These are phyloP conservation scores for Rhodotorula mucilaginosa DNA, from an alignment of 1,284 basidiomycete genomes.

Conservation along the genomic window DNA sequence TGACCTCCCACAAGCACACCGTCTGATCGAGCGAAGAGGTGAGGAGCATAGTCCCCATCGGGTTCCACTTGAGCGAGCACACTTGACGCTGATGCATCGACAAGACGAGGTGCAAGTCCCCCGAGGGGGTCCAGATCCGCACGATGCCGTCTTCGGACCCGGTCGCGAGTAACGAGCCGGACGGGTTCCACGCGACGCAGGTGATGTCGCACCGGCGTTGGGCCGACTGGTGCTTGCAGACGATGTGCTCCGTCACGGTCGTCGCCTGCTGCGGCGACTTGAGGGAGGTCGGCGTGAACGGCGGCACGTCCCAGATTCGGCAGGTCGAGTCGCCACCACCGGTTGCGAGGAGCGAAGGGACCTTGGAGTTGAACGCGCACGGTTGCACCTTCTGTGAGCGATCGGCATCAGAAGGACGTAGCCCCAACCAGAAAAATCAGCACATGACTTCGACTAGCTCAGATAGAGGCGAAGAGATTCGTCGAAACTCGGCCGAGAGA, in stretches of 20 bases:
- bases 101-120: constrained; percentile 44
- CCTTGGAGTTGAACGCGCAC: constrained; percentile 71
- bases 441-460: too few relatives aligned
- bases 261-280: constrained; percentile 24
- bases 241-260: constrained; percentile 57
- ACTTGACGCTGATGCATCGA: constrained; percentile 45
- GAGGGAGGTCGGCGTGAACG: constrained; percentile 33
- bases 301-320: constrained; percentile 69
- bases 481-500: background rate
- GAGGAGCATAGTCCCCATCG: constrained; percentile 40
- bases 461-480: too few relatives aligned
- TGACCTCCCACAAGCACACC: constrained; percentile 44
- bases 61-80: constrained; percentile 41
- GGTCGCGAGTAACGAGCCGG: constrained; percentile 52
- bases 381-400: constrained; percentile 67
- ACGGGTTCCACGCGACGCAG: constrained; percentile 70
- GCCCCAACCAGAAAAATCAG: too few relatives aligned
- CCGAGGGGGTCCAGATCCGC: constrained; percentile 57
- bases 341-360: constrained; percentile 64
- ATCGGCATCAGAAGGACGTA: too few relatives aligned
- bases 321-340: constrained; percentile 75
- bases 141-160: constrained; percentile 60
- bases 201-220: constrained; percentile 67
- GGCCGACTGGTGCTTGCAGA: constrained; percentile 53
- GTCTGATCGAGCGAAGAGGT: constrained; percentile 41